Evolutionary conservation across 2,329 filamentous ascomycete genomes (phyloP).

Genomic region (Elsinoe batatas): DNA sequence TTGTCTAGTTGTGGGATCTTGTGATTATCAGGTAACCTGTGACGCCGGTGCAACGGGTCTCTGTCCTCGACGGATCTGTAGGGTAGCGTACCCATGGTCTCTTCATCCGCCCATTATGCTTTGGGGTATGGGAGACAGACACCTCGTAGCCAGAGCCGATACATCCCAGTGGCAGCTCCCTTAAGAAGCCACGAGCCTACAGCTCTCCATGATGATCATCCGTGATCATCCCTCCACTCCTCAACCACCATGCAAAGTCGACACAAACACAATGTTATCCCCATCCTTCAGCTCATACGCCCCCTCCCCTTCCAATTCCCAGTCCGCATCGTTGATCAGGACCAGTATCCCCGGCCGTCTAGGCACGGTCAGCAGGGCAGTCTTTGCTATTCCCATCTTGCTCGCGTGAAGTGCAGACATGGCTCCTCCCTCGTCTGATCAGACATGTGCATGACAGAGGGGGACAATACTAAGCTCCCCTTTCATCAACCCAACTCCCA

Average conservation of each 20-base stretch:
- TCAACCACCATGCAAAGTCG: slow-evolving; percentile 86
- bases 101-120: too few relatives aligned
- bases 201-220: too few relatives aligned
- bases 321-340: slow-evolving; percentile 94
- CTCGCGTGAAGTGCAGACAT: background rate
- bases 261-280: slow-evolving; percentile 92
- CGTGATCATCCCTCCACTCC: background rate
- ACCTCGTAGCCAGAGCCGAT: too few relatives aligned
- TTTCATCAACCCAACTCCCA: background rate
- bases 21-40: too few relatives aligned
- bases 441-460: background rate
- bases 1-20: background rate
- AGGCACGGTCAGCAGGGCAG: slow-evolving; percentile 13
- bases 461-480: background rate
- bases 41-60: too few relatives aligned
- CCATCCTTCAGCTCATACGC: slow-evolving; percentile 70
- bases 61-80: too few relatives aligned
- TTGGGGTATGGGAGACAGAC: too few relatives aligned
- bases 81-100: too few relatives aligned
- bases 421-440: slow-evolving; percentile 13
- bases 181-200: too few relatives aligned
- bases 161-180: too few relatives aligned
- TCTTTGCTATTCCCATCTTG: background rate
- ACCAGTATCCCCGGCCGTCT: slow-evolving; percentile 94
- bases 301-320: slow-evolving; percentile 95